Conservation (phyloP, 345 rosid species). For the Salix caprea region DNA sequence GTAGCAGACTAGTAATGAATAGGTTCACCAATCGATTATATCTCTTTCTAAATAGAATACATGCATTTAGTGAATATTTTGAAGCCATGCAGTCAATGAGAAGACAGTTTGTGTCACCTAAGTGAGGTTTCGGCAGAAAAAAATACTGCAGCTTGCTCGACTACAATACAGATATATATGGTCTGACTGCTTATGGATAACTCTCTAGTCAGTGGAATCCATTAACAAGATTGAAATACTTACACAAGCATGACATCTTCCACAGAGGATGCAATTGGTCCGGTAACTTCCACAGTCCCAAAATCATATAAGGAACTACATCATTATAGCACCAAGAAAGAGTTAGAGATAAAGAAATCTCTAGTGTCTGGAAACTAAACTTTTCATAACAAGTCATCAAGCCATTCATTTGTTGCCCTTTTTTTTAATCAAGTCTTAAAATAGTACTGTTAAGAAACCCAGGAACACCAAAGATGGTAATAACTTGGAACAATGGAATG, state of each 20-base stretch:
- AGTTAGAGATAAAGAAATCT: neutral
- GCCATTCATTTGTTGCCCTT: neutral
- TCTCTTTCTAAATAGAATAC: neutral
- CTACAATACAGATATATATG: neutral
- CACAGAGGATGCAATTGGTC: conserved; percentile 77
- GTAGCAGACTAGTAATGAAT: neutral
- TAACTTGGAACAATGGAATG: neutral
- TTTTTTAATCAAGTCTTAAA: neutral
- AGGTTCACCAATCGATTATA: neutral
- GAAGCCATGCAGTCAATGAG: neutral
- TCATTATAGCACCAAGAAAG: conserved; percentile 12
- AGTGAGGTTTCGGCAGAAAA: neutral
- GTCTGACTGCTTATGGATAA: neutral
- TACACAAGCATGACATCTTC: conserved; percentile 80
- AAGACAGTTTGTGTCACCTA: no score
- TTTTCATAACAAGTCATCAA: neutral
- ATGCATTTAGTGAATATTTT: neutral
- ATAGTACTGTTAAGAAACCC: neutral
- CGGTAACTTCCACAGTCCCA: conserved; percentile 81
- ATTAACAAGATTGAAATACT: conserved; percentile 26
- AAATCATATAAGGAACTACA: conserved; percentile 60
- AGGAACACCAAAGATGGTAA: neutral
- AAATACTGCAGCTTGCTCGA: neutral
- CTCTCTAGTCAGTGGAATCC: neutral
- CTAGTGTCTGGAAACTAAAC: neutral